phyloP scores from a whole-genome alignment of 257 asterid genomes.

The Scutellaria galericulata region DNA sequence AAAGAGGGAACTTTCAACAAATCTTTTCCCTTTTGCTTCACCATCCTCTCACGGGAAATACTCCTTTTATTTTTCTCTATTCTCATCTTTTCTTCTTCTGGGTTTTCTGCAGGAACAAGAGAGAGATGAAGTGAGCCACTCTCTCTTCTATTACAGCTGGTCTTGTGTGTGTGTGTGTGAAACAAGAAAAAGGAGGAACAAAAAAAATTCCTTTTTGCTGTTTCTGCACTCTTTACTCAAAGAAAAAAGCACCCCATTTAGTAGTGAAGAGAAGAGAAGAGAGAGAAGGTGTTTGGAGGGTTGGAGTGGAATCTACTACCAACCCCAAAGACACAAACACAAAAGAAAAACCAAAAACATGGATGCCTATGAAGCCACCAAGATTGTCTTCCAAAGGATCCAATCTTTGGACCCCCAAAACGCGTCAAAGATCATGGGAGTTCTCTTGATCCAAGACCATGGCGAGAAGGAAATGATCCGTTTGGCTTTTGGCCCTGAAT shows the following conservation, averaged over 20 bases:
- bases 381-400: conserved; percentile 72
- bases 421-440: conserved; percentile 78
- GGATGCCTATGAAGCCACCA: conserved; percentile 85
- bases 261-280: conserved; percentile 31
- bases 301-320: conserved; percentile 56
- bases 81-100: conserved; percentile 30
- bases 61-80: conserved; percentile 20
- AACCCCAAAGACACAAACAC: conserved; percentile 36
- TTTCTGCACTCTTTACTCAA: conserved; percentile 40
- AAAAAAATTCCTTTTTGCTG: conserved; percentile 27
- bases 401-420: conserved; percentile 69
- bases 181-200: conserved; percentile 33
- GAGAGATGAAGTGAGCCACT: conserved; percentile 44
- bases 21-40: conserved; percentile 28
- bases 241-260: conserved; percentile 30
- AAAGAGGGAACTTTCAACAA: conserved; percentile 36
- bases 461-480: conserved; percentile 86
- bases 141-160: conserved; percentile 31
- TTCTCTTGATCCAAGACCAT: conserved; percentile 72
- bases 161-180: conserved; percentile 38
- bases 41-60: conserved; percentile 35
- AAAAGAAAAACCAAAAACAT: conserved; percentile 33
- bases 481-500: conserved; percentile 71
- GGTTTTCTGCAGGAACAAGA: conserved; percentile 56
- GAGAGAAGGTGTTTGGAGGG: conserved; percentile 39